Conservation (phyloP, 164 flowering plant genomes). For the Macadamia tetraphylla region DNA sequence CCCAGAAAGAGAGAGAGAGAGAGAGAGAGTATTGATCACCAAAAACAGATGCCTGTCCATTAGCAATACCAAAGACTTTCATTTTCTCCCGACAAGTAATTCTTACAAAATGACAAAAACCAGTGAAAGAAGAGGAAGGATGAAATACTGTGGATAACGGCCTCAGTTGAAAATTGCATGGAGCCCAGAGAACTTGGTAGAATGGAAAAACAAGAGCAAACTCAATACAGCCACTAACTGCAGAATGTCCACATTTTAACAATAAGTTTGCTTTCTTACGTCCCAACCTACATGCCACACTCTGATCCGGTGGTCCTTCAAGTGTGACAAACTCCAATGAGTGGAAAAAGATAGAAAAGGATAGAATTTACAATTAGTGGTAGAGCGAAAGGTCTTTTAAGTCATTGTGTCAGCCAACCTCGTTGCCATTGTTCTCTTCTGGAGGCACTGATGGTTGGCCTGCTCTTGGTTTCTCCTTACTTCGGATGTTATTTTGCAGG, state of each 20-base stretch:
- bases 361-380: neutral
- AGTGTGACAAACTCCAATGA: neutral
- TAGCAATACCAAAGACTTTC: neutral
- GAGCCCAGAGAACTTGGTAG: neutral
- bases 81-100: neutral
- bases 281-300: neutral
- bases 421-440: neutral
- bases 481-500: constrained; percentile 31
- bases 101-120: neutral
- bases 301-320: neutral
- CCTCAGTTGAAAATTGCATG: neutral
- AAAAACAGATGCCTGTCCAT: no score
- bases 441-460: neutral
- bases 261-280: neutral
- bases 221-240: neutral
- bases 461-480: neutral
- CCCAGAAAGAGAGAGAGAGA: no score
- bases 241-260: neutral
- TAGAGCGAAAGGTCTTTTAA: neutral
- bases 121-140: neutral
- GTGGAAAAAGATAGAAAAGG: neutral
- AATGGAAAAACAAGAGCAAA: neutral
- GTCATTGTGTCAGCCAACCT: neutral
- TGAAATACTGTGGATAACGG: neutral
- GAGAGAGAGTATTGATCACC: no score